phyloP scores from a whole-genome alignment of 768 basidiomycete species.

The Tulasnella sp. region DNA sequence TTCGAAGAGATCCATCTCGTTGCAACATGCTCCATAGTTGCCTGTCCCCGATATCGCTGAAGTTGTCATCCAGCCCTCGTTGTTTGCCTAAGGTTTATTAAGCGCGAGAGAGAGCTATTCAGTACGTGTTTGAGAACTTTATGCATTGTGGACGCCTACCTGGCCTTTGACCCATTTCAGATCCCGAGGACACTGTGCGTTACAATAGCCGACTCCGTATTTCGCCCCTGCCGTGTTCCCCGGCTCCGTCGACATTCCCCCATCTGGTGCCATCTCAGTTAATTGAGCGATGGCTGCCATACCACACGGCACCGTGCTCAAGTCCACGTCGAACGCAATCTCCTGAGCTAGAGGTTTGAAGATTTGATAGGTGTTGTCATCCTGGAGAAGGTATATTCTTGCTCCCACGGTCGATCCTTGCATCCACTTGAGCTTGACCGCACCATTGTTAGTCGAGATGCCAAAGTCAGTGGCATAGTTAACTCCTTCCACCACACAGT shows the following conservation, averaged over 20 bases:
- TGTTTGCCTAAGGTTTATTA: not conserved
- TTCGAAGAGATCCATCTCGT: constrained; percentile 17
- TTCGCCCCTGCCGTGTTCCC: constrained; percentile 1
- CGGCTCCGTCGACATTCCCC: not conserved
- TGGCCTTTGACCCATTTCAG: constrained; percentile 14
- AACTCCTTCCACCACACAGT: constrained; percentile 35
- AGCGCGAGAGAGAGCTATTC: not conserved
- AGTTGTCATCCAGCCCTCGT: not conserved
- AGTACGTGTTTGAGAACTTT: not conserved
- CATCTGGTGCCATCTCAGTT: not conserved
- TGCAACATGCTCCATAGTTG: constrained; percentile 19
- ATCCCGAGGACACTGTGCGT: constrained; percentile 11
- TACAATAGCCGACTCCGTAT: constrained; percentile 9
- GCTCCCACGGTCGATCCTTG: constrained; percentile 37
- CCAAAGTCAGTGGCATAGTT: constrained; percentile 53
- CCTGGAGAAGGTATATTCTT: constrained; percentile 48
- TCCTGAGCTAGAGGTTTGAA: constrained; percentile 14
- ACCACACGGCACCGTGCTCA: not conserved
- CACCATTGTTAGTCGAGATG: constrained; percentile 47
- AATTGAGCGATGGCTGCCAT: not conserved
- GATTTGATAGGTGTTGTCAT: constrained; percentile 12
- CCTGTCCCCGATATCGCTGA: not conserved
- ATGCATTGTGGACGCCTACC: not conserved
- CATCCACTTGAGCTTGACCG: constrained; percentile 51
- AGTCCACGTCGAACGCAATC: constrained; percentile 6